Evolutionary conservation across 1,284 basidiomycete genomes (phyloP).

Genomic region (Testicularia cyperi): DNA sequence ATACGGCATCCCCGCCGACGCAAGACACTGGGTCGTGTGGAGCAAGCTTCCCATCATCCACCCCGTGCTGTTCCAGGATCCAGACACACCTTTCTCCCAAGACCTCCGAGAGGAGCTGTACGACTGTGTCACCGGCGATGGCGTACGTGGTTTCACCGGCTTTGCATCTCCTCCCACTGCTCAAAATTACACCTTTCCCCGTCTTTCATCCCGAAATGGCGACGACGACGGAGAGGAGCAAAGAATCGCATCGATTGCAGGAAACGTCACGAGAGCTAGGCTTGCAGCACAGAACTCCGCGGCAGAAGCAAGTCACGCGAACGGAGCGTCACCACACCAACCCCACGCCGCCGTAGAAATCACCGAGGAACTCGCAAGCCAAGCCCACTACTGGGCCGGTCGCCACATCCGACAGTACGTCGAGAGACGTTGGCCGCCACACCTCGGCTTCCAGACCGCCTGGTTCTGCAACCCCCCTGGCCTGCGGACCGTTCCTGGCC

Average conservation of each 20-base stretch:
- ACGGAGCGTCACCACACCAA: too few species aligned
- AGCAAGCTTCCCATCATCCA: conserved; percentile 29
- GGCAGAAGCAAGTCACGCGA: background rate
- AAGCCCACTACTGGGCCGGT: conserved; percentile 36
- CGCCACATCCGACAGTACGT: conserved; percentile 23
- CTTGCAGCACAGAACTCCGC: background rate
- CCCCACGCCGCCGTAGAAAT: background rate
- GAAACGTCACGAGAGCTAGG: background rate
- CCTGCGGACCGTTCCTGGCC: conserved; percentile 34
- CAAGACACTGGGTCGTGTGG: conserved; percentile 50
- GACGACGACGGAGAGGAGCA: background rate
- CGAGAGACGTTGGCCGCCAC: conserved; percentile 11
- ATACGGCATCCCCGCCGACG: conserved; percentile 41
- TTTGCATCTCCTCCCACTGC: background rate
- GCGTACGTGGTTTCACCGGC: conserved; percentile 43
- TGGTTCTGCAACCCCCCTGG: conserved; percentile 46
- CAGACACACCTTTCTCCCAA: conserved; percentile 12
- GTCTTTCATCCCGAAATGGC: background rate
- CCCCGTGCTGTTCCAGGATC: conserved; percentile 17
- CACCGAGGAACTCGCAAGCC: background rate
- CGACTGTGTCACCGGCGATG: conserved; percentile 38
- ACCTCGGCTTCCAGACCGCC: conserved; percentile 27
- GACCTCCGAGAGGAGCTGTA: conserved; percentile 17
- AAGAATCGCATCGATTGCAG: conserved; percentile 1
- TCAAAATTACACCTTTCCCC: background rate